These are phyloP conservation scores for Ceratorhiza oryzae-sativae DNA, from an alignment of 1,284 basidiomycete species.

Conservation along the genomic window DNA sequence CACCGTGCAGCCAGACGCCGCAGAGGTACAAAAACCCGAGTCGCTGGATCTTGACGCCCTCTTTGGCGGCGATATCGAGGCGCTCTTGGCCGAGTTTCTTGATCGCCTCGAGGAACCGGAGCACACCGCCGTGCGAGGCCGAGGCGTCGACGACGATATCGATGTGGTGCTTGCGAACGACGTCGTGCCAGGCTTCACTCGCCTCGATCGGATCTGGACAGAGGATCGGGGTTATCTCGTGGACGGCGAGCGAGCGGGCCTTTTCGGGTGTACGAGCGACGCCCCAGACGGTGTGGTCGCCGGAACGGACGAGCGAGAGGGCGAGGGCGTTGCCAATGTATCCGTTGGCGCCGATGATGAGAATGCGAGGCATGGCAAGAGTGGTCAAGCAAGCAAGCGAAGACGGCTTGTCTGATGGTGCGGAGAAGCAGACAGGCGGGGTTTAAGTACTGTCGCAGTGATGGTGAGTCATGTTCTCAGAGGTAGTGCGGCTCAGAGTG, in stretches of 20 bases:
- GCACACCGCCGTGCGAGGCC: neutral
- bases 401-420: neutral
- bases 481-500: too few species aligned
- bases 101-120: neutral
- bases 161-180: conserved; percentile 14
- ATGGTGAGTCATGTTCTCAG: too few species aligned
- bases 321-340: conserved; percentile 19
- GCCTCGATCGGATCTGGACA: neutral
- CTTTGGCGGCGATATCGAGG: neutral
- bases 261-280: conserved; percentile 16
- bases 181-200: neutral
- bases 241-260: conserved; percentile 11
- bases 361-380: conserved; percentile 1
- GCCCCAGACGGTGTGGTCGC: conserved; percentile 22
- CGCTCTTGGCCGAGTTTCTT: conserved; percentile 14
- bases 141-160: conserved; percentile 10
- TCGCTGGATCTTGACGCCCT: neutral
- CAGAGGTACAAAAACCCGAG: conserved; percentile 17
- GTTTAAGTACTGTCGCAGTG: neutral
- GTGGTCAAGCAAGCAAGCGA: neutral
- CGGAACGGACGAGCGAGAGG: conserved; percentile 11
- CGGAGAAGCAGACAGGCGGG: neutral
- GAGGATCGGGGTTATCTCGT: conserved; percentile 10
- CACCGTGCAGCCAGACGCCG: conserved; percentile 8
- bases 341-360: conserved; percentile 5